Conservation (phyloP, 305 asterid species). For the Fraxinus paxiana region DNA sequence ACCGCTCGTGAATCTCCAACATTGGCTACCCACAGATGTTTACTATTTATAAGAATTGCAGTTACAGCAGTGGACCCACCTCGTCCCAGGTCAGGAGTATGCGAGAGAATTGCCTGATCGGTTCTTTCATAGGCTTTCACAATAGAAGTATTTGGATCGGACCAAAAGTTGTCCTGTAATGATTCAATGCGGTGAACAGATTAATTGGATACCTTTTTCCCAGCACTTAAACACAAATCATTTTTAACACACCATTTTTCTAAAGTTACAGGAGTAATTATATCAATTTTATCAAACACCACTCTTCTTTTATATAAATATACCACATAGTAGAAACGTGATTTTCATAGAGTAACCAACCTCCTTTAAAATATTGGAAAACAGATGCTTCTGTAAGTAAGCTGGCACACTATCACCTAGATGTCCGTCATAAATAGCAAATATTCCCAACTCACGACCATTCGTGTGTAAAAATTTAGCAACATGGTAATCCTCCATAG, state of each 20-base stretch:
- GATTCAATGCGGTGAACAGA: slow-evolving; percentile 14
- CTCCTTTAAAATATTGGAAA: slow-evolving; percentile 77
- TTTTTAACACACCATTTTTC: background rate
- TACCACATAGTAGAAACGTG: background rate
- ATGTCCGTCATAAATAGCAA: slow-evolving; percentile 88
- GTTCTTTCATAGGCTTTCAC: slow-evolving; percentile 82
- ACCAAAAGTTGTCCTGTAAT: slow-evolving; percentile 70
- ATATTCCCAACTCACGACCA: slow-evolving; percentile 76
- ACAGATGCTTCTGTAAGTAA: slow-evolving; percentile 74
- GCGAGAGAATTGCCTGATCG: slow-evolving; percentile 82
- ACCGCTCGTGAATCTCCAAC: slow-evolving; percentile 97
- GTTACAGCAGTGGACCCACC: slow-evolving; percentile 99
- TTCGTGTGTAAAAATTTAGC: slow-evolving; percentile 64
- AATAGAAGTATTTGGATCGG: slow-evolving; percentile 64
- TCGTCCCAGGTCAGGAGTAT: slow-evolving; percentile 79
- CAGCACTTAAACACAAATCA: background rate
- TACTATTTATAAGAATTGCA: slow-evolving; percentile 64
- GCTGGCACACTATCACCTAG: slow-evolving; percentile 81
- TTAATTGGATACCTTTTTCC: background rate
- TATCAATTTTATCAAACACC: background rate
- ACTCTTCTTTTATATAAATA: background rate
- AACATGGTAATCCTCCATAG: slow-evolving; percentile 95
- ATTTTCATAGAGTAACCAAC: slow-evolving; percentile 31
- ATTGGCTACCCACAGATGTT: slow-evolving; percentile 81
- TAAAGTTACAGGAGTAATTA: background rate